Conservation (phyloP, 352 stramenopile genomes). For the Thalassiosira exigua region DNA sequence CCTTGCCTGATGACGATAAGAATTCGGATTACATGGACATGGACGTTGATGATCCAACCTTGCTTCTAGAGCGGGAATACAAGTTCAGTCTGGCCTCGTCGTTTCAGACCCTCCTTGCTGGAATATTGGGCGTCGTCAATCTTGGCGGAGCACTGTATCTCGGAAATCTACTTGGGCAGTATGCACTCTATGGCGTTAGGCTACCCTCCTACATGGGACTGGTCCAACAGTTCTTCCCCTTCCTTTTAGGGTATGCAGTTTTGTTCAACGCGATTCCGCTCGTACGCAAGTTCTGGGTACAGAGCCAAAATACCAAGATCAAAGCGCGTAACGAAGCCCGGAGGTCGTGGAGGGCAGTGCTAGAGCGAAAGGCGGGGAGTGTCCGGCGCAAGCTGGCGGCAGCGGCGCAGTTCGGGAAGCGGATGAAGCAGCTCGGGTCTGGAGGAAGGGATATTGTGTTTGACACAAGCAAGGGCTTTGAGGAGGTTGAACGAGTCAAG, state of each 20-base stretch:
- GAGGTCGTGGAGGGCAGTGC: slow-evolving; percentile 64
- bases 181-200: slow-evolving; percentile 63
- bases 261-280: slow-evolving; percentile 84
- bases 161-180: slow-evolving; percentile 69
- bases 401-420: slow-evolving; percentile 61
- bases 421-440: slow-evolving; percentile 66
- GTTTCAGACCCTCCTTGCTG: slow-evolving; percentile 64
- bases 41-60: slow-evolving; percentile 63
- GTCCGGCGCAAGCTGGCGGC: slow-evolving; percentile 73
- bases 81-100: slow-evolving; percentile 70
- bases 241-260: slow-evolving; percentile 79
- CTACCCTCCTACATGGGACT: slow-evolving; percentile 76
- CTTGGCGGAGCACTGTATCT: slow-evolving; percentile 81
- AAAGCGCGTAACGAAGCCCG: slow-evolving; percentile 66
- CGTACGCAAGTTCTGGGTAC: slow-evolving; percentile 72
- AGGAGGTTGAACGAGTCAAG: slow-evolving; percentile 56
- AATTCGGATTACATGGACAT: slow-evolving; percentile 37
- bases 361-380: slow-evolving; percentile 50
- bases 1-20: slow-evolving; percentile 57
- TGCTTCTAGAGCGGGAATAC: slow-evolving; percentile 74
- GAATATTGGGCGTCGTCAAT: slow-evolving; percentile 79
- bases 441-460: slow-evolving; percentile 66
- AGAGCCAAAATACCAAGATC: slow-evolving; percentile 80
- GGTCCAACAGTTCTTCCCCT: slow-evolving; percentile 75
- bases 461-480: slow-evolving; percentile 64